phyloP scores from a whole-genome alignment of 192 early-diverging fungal species.

The Entomortierella lignicola region DNA sequence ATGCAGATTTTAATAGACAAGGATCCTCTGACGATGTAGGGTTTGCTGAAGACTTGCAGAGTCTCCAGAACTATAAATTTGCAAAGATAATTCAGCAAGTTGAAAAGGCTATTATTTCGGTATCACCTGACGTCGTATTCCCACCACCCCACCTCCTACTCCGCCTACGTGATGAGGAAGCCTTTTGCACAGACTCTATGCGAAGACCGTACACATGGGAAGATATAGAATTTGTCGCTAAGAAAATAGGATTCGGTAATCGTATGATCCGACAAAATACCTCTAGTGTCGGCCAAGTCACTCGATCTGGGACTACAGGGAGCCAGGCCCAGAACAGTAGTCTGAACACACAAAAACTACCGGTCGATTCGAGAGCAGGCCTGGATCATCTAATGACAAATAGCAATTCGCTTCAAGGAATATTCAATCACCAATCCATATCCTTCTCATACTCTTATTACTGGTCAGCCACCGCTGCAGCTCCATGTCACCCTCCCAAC shows the following conservation, averaged over 20 bases:
- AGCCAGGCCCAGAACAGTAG: neutral
- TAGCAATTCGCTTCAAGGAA: slow-evolving; percentile 59
- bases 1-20: neutral
- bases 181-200: slow-evolving; percentile 25
- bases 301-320: slow-evolving; percentile 18
- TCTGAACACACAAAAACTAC: slow-evolving; percentile 30
- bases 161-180: slow-evolving; percentile 69
- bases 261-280: slow-evolving; percentile 28
- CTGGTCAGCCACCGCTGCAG: slow-evolving; percentile 44
- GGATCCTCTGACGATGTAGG: slow-evolving; percentile 12
- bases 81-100: slow-evolving; percentile 59
- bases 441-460: slow-evolving; percentile 62
- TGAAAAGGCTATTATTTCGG: slow-evolving; percentile 76
- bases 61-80: slow-evolving; percentile 54
- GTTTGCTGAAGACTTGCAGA: slow-evolving; percentile 24
- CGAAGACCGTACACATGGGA: slow-evolving; percentile 35
- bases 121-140: slow-evolving; percentile 81
- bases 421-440: slow-evolving; percentile 64
- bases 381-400: slow-evolving; percentile 65
- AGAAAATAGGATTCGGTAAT: slow-evolving; percentile 41
- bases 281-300: neutral
- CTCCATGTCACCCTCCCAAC: slow-evolving; percentile 57
- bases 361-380: slow-evolving; percentile 62
- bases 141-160: slow-evolving; percentile 83
- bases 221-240: slow-evolving; percentile 36